Conservation (phyloP, 306 rosid species). For the Castanopsis chinensis region DNA sequence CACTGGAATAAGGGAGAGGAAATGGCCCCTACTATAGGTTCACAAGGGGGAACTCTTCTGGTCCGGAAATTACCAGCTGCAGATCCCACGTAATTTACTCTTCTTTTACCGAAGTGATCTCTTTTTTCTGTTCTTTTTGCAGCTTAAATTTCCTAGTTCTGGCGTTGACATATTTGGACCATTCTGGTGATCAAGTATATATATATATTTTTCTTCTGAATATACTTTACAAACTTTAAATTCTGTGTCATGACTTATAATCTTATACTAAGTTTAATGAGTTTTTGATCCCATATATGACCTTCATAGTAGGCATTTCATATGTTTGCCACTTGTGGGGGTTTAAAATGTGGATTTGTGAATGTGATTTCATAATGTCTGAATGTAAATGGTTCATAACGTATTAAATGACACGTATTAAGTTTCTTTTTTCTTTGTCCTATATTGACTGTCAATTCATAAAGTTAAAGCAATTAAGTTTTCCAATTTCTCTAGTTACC, state of each 20-base stretch:
- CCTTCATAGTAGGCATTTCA: not conserved
- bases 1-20: conserved; percentile 85
- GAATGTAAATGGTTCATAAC: not conserved
- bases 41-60: conserved; percentile 69
- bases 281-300: not conserved
- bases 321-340: not conserved
- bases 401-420: not conserved
- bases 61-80: conserved; percentile 70
- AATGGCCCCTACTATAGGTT: conserved; percentile 74
- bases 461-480: no score
- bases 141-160: conserved; percentile 10
- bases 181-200: conserved; percentile 8
- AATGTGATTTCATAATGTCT: not conserved
- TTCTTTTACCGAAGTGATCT: conserved; percentile 9
- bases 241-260: not conserved
- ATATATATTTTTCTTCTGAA: conserved; percentile 2
- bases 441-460: no score
- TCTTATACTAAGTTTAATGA: not conserved
- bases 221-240: not conserved
- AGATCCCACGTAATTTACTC: conserved; percentile 53
- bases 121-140: conserved; percentile 10
- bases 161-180: conserved; percentile 16
- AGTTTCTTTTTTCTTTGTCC: no score
- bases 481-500: no score
- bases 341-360: not conserved